A percentile compares a stretch with the other conserved stretches of the same genome.
phyloP scores from a whole-genome alignment of 768 basidiomycete species.

The Tulasnella sp. region DNA sequence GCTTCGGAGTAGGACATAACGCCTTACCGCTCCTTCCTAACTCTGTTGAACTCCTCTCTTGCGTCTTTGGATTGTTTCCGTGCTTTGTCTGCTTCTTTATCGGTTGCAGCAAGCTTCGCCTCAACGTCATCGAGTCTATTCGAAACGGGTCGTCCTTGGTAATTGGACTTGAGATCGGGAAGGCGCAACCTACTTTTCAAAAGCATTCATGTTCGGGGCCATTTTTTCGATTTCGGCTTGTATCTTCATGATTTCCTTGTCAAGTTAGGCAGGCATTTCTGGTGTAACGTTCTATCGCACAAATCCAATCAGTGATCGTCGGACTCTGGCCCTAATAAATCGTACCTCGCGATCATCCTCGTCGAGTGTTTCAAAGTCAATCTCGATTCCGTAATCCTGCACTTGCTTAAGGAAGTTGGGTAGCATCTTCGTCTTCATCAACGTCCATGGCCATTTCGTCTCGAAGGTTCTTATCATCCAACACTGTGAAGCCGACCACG shows the following conservation, averaged over 20 bases:
- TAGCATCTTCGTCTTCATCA: conserved; percentile 84
- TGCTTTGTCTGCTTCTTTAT: conserved; percentile 90
- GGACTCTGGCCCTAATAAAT: background rate
- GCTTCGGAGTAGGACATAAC: background rate
- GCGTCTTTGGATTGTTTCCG: conserved; percentile 86
- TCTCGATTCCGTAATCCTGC: conserved; percentile 85
- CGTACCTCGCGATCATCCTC: conserved; percentile 74
- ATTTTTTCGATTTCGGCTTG: conserved; percentile 84
- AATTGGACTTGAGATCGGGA: background rate
- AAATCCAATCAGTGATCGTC: background rate
- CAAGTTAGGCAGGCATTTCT: conserved; percentile 70
- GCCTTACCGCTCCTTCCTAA: conserved; percentile 76
- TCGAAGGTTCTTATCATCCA: conserved; percentile 58
- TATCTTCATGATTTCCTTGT: conserved; percentile 70
- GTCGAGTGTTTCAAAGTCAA: conserved; percentile 75
- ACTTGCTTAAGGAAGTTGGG: conserved; percentile 72
- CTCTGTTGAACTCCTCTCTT: conserved; percentile 88
- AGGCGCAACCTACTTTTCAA: conserved; percentile 65
- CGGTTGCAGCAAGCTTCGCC: conserved; percentile 80
- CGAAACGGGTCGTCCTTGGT: background rate
- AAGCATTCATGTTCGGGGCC: conserved; percentile 97
- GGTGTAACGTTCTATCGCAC: conserved; percentile 59
- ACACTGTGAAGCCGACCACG: conserved; percentile 26
- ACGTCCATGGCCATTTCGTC: conserved; percentile 91
- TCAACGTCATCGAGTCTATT: conserved; percentile 85